phyloP scores from a whole-genome alignment of 148 eudicot species.

The Persicaria tinctoria region DNA sequence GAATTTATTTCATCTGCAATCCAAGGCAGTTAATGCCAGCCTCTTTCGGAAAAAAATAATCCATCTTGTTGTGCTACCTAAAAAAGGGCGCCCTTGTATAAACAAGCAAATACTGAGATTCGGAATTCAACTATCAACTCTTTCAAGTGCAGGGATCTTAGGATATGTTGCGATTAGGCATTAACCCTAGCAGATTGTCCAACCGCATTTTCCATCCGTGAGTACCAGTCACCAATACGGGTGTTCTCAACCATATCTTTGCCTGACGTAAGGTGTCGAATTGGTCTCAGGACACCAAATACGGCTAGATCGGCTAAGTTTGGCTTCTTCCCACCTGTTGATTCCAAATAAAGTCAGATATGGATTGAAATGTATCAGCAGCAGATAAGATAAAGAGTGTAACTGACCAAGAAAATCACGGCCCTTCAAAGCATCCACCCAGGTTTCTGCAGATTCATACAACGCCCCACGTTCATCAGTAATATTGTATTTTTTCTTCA shows the following conservation, averaged over 20 bases:
- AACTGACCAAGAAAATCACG: conserved; percentile 71
- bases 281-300: conserved; percentile 83
- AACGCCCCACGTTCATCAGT: conserved; percentile 77
- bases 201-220: conserved; percentile 65
- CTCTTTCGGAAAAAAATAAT: neutral
- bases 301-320: conserved; percentile 90
- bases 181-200: conserved; percentile 48
- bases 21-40: neutral
- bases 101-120: neutral
- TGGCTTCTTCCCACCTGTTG: conserved; percentile 68
- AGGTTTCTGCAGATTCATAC: conserved; percentile 89
- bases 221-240: conserved; percentile 77
- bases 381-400: neutral
- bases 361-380: neutral
- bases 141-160: neutral
- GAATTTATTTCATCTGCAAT: neutral
- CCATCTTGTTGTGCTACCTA: neutral
- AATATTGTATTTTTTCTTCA: conserved; percentile 81
- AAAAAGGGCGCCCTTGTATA: neutral
- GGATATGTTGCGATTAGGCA: conserved; percentile 17
- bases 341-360: neutral
- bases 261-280: conserved; percentile 80
- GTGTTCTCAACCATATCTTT: conserved; percentile 88
- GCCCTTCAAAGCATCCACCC: conserved; percentile 91
- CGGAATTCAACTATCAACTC: neutral